Conservation (phyloP, 2,329 filamentous ascomycete genomes). For the Aureobasidium sp. region DNA sequence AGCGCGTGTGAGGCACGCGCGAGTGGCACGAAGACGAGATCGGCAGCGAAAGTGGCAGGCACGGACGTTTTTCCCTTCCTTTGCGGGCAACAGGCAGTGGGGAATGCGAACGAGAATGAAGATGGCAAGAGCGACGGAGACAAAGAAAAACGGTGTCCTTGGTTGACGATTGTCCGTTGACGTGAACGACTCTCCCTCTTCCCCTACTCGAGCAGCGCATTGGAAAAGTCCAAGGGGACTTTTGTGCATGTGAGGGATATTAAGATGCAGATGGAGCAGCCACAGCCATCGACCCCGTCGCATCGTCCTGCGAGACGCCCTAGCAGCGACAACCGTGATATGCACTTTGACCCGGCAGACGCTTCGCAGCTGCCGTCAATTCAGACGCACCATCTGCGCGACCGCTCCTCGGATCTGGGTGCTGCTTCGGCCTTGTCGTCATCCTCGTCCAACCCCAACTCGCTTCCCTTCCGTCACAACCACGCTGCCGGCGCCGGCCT, state of each 20-base stretch:
- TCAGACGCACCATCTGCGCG: neutral
- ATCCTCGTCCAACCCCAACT: neutral
- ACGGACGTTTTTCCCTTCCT: slow-evolving; percentile 3
- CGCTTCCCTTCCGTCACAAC: slow-evolving; percentile 6
- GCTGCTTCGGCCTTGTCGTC: neutral
- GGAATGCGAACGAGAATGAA: neutral
- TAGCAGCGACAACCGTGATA: neutral
- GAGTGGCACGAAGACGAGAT: neutral
- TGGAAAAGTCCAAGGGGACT: neutral
- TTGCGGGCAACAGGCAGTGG: slow-evolving; percentile 1
- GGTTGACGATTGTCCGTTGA: neutral
- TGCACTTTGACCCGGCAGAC: neutral
- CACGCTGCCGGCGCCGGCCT: slow-evolving; percentile 8
- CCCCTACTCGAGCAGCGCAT: too few species aligned
- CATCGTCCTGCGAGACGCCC: neutral
- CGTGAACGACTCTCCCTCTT: too few species aligned
- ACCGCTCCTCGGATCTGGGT: neutral
- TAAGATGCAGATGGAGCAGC: neutral
- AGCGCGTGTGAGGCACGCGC: slow-evolving; percentile 5
- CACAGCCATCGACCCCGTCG: neutral
- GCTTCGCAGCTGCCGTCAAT: slow-evolving; percentile 2
- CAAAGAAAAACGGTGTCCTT: neutral
- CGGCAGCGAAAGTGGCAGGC: slow-evolving; percentile 1
- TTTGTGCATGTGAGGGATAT: neutral
- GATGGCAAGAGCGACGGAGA: neutral